Percentiles rank a stretch among this genome's conserved stretches.
phyloP scores from a whole-genome alignment of 805 yeast genomes.

The Maudiozyma serrabonitensis region DNA sequence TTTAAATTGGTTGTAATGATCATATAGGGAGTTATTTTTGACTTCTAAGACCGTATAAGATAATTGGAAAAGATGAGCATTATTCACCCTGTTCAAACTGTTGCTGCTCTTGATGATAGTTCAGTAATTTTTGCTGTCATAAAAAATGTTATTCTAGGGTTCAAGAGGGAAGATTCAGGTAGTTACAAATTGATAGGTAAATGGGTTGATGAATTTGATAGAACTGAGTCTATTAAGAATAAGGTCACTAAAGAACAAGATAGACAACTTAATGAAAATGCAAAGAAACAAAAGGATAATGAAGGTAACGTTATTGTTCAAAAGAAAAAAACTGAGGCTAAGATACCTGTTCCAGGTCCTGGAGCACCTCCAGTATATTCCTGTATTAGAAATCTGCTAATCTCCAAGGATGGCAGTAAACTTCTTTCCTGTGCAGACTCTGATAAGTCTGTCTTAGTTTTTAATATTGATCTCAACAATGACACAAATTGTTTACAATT shows the following conservation, averaged over 20 bases:
- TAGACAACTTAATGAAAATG: slow-evolving; percentile 22
- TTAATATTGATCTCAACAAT: slow-evolving; percentile 30
- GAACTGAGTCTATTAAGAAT: slow-evolving; percentile 33
- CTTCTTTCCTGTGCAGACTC: slow-evolving; percentile 69
- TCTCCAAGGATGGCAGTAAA: slow-evolving; percentile 44
- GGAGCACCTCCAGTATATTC: slow-evolving; percentile 62
- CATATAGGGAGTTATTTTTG: no score
- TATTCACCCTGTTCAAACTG: slow-evolving; percentile 66
- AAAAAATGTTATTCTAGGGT: slow-evolving; percentile 51
- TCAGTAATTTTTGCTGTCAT: slow-evolving; percentile 44
- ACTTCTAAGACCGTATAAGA: not conserved
- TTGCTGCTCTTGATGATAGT: slow-evolving; percentile 38
- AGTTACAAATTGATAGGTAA: slow-evolving; percentile 32
- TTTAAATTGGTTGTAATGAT: no score
- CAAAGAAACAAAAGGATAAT: slow-evolving; percentile 30
- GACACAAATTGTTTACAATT: slow-evolving; percentile 37
- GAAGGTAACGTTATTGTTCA: slow-evolving; percentile 32
- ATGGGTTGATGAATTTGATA: slow-evolving; percentile 56
- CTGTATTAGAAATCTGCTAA: slow-evolving; percentile 52
- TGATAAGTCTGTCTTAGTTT: slow-evolving; percentile 69
- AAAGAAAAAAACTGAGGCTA: slow-evolving; percentile 40
- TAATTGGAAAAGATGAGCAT: slow-evolving; percentile 15
- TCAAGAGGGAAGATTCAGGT: slow-evolving; percentile 31
- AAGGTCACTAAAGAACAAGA: slow-evolving; percentile 36
- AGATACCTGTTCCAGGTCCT: slow-evolving; percentile 52